These are phyloP conservation scores for Musa beccarii DNA, from an alignment of 176 grass and related monocot genomes.

Conservation along the genomic window DNA sequence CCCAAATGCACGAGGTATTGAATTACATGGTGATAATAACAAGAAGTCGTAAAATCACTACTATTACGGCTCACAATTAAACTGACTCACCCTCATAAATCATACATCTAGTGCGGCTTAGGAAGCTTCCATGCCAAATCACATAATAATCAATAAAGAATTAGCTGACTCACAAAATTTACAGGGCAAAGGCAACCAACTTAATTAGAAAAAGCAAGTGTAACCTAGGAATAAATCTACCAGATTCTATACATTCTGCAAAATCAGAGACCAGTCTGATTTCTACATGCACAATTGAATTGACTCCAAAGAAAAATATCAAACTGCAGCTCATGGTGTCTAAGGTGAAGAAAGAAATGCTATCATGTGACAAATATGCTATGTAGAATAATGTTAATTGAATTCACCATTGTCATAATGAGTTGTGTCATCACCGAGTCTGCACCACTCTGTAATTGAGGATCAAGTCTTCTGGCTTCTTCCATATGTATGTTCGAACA, in stretches of 20 bases:
- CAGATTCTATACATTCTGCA: background rate
- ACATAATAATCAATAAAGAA: background rate
- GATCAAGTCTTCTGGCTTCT: slow-evolving; percentile 84
- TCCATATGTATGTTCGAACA: slow-evolving; percentile 78
- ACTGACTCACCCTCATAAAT: too few species aligned
- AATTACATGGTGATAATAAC: too few species aligned
- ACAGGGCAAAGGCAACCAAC: background rate
- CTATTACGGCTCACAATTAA: too few species aligned
- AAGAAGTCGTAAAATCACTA: too few species aligned
- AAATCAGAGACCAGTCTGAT: background rate
- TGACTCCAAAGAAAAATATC: too few species aligned
- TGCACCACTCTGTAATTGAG: slow-evolving; percentile 76
- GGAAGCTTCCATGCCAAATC: background rate
- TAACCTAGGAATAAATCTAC: background rate
- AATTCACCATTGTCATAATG: background rate
- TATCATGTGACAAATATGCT: too few species aligned
- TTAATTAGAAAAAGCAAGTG: background rate
- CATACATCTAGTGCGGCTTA: background rate
- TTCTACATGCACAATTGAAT: too few species aligned
- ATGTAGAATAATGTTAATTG: background rate
- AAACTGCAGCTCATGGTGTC: too few species aligned
- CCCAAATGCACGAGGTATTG: too few species aligned
- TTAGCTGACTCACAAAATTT: too few species aligned
- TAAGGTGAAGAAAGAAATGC: too few species aligned
- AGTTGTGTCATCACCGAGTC: slow-evolving; percentile 24